A percentile compares a stretch with the other conserved stretches of the same genome.
phyloP scores from a whole-genome alignment of 192 early-diverging fungal genomes.

The Borealophlyctis nickersoniae region DNA sequence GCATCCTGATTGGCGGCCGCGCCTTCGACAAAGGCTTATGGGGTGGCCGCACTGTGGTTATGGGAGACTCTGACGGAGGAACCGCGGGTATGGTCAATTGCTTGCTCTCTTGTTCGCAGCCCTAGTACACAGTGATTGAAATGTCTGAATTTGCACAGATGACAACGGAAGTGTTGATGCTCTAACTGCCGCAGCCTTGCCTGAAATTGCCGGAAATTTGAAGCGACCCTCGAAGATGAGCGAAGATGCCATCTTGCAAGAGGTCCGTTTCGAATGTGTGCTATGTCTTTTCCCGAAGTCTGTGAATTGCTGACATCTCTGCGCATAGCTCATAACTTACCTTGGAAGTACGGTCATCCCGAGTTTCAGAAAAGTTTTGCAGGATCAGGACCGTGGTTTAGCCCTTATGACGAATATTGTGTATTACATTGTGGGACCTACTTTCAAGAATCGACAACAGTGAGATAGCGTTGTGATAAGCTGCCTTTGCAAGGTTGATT shows the following conservation, averaged over 20 bases:
- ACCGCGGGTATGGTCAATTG: not conserved
- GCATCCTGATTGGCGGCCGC: conserved; percentile 71
- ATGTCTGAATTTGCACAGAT: not conserved
- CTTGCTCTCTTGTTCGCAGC: no score
- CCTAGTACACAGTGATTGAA: not conserved
- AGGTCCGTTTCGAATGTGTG: conserved; percentile 19
- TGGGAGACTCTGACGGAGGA: not conserved
- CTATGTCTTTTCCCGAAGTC: not conserved
- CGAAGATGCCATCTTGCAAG: conserved; percentile 69
- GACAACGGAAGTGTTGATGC: not conserved
- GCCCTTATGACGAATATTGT: conserved; percentile 66
- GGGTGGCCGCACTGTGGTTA: conserved; percentile 21
- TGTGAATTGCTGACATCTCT: not conserved
- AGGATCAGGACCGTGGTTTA: conserved; percentile 71
- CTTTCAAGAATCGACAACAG: conserved; percentile 51
- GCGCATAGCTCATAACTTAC: conserved; percentile 38
- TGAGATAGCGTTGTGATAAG: not conserved
- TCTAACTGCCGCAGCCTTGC: conserved; percentile 5
- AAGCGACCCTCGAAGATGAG: conserved; percentile 50
- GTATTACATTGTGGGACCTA: conserved; percentile 76
- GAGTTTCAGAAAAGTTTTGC: conserved; percentile 61
- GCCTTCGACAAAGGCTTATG: conserved; percentile 72
- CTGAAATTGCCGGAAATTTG: conserved; percentile 10
- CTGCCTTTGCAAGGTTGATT: no score
- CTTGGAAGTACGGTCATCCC: conserved; percentile 60